A percentile compares a stretch with the other conserved stretches of the same genome.
These are phyloP conservation scores for Candida awuae DNA, from an alignment of 805 yeast genomes.

Conservation along the genomic window DNA sequence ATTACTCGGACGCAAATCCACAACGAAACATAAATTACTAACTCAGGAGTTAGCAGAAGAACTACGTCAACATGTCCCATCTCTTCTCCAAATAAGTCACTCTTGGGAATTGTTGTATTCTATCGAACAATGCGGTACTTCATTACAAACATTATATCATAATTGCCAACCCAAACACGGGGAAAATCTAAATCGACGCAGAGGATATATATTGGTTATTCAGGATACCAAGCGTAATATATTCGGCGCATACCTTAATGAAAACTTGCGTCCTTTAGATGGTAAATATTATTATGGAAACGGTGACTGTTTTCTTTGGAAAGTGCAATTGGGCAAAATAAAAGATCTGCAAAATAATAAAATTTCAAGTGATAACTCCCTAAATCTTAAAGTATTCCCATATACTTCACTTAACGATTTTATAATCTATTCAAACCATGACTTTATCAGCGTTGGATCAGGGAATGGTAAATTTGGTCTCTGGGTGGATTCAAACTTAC, in stretches of 20 bases:
- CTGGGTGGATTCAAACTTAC: slow-evolving; percentile 71
- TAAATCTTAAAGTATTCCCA: slow-evolving; percentile 63
- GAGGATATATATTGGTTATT: slow-evolving; percentile 69
- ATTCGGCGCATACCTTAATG: slow-evolving; percentile 79
- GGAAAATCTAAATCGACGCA: slow-evolving; percentile 27
- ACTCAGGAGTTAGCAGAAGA: slow-evolving; percentile 58
- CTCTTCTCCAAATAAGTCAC: slow-evolving; percentile 67
- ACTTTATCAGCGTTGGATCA: slow-evolving; percentile 78
- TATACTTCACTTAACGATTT: slow-evolving; percentile 86
- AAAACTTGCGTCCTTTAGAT: slow-evolving; percentile 62
- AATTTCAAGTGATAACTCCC: not conserved
- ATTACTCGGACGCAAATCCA: slow-evolving; percentile 51
- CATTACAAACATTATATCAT: slow-evolving; percentile 68
- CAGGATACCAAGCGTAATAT: slow-evolving; percentile 53
- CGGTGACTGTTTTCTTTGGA: slow-evolving; percentile 94
- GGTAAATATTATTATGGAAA: slow-evolving; percentile 77
- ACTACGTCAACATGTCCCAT: slow-evolving; percentile 64
- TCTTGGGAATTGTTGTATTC: slow-evolving; percentile 76
- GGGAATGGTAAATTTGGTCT: slow-evolving; percentile 91
- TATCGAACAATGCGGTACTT: slow-evolving; percentile 89
- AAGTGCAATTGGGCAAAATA: slow-evolving; percentile 40
- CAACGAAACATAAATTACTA: slow-evolving; percentile 53
- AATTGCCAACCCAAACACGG: slow-evolving; percentile 38
- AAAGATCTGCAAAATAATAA: slow-evolving; percentile 15
- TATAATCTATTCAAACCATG: slow-evolving; percentile 70